Conservation (phyloP, 805 yeast genomes). For the Candida wancherniae region DNA sequence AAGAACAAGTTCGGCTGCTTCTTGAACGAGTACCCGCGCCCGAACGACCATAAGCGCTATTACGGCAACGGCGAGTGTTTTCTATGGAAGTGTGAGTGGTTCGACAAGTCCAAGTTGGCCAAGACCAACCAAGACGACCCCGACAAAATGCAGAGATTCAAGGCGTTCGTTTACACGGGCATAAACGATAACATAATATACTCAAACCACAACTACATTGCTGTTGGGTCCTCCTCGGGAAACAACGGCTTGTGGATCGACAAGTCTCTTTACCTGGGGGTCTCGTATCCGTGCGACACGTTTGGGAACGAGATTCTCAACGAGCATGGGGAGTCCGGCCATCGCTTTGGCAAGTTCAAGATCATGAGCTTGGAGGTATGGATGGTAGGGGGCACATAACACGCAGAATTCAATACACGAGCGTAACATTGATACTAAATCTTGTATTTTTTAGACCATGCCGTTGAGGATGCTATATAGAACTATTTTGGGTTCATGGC, state of each 20-base stretch:
- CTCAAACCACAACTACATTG: conserved; percentile 69
- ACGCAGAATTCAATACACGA: background rate
- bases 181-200: conserved; percentile 80
- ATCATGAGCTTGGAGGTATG: conserved; percentile 80
- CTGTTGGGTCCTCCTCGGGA: conserved; percentile 91
- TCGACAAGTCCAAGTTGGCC: conserved; percentile 13
- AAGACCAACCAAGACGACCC: conserved; percentile 9
- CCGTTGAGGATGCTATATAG: conserved; percentile 47
- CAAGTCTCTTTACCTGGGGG: conserved; percentile 68
- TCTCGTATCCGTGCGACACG: conserved; percentile 72
- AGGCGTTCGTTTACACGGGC: conserved; percentile 86
- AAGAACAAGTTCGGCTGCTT: conserved; percentile 74
- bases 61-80: conserved; percentile 96
- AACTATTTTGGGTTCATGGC: conserved; percentile 8
- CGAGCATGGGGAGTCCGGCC: conserved; percentile 16
- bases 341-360: conserved; percentile 52
- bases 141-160: conserved; percentile 38
- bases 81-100: conserved; percentile 71
- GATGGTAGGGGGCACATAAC: conserved; percentile 50
- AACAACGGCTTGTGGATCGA: conserved; percentile 90
- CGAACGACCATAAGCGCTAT: conserved; percentile 67
- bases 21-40: conserved; percentile 65
- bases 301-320: conserved; percentile 82
- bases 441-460: conserved; percentile 23
- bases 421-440: background rate